Conservation (phyloP, 805 yeast species). For the Starmerella potacharoeniae region DNA sequence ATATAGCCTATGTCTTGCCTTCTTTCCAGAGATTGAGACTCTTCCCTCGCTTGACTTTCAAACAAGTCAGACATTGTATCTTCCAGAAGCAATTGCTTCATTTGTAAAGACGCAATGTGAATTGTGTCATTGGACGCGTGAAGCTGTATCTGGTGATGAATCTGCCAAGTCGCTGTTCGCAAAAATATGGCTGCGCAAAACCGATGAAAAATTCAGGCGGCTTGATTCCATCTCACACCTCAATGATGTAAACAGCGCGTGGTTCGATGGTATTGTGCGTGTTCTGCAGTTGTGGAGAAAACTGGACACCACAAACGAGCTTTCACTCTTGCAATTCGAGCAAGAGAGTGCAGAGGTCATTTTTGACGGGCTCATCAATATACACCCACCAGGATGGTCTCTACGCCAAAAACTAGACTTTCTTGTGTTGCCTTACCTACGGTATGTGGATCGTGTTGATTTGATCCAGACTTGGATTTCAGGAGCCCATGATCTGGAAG, state of each 20-base stretch:
- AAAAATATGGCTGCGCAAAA: conserved; percentile 23
- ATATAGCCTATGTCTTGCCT: conserved; percentile 23
- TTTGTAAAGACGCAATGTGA: conserved; percentile 14
- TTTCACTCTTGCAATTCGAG: conserved; percentile 20
- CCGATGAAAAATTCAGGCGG: conserved; percentile 23
- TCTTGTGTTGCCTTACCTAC: conserved; percentile 25
- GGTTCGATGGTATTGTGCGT: conserved; percentile 26
- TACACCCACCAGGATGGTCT: conserved; percentile 15
- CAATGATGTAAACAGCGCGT: conserved; percentile 16
- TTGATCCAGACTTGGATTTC: conserved; percentile 17
- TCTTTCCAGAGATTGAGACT: conserved; percentile 26
- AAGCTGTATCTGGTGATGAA: not conserved
- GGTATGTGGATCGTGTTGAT: conserved; percentile 17
- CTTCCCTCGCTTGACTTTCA: conserved; percentile 6
- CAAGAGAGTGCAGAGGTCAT: conserved; percentile 2
- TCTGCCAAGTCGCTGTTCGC: conserved; percentile 21
- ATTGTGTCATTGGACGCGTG: conserved; percentile 20
- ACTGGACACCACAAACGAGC: not conserved
- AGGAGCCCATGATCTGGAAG: conserved; percentile 12
- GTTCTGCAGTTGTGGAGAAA: conserved; percentile 23
- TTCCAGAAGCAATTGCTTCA: conserved; percentile 6
- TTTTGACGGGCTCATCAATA: conserved; percentile 18
- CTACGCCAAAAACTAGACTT: conserved; percentile 20
- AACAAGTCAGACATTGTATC: not conserved
- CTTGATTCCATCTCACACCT: conserved; percentile 14